Evolutionary conservation across 108 stramenopile genomes (phyloP), one percentile per base, ranked within the genome.

Genomic region (Skeletonema menzelii): DNA sequence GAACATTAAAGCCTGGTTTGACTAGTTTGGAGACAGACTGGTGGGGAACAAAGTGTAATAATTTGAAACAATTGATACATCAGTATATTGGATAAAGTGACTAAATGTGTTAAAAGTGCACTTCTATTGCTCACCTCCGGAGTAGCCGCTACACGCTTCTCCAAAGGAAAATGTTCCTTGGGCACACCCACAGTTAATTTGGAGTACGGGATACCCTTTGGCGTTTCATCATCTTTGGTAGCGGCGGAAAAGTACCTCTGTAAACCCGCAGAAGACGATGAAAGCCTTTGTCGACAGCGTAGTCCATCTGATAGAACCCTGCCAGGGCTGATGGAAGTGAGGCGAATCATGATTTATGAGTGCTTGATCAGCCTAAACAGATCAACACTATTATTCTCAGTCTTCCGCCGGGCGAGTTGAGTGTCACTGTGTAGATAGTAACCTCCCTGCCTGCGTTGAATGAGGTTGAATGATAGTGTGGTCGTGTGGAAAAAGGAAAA

Each of bases 101-200:
- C 17, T 53, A 6, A 11, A 4, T 53, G 49, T 32, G 7, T 32
- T 3, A 7, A 7, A 10, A 10, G 2, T 22, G 10, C 8, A 20
- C 19, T 53, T 8, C 4, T 53, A 0, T 8, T 42, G 62, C 75
- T 42, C 59, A 78, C 82, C 67, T 95, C 95, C 6, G 97, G 95
- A 1, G 93, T 94, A 2, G 92, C 92, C 19, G 95, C 90, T 8
- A 97, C 96, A 27, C 97, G 87, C 67, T 88, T 91, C 84, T 99
- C 98, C 59, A 91, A 66, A 15, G 91, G 88, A 74, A 78, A 90
- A 27, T 44, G 84, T 65, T 99, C 99, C 85, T 95, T 96, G 7
- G 97, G 98, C 27, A 99, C 85, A 34, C 99, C 99, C 35, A 99
- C 87, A 11, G 88, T 93, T 59, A 99, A 71, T 49, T 91, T 74